Conservation (phyloP, 371 early-diverging fungal species). For the Apophysomyces ossiformis region DNA sequence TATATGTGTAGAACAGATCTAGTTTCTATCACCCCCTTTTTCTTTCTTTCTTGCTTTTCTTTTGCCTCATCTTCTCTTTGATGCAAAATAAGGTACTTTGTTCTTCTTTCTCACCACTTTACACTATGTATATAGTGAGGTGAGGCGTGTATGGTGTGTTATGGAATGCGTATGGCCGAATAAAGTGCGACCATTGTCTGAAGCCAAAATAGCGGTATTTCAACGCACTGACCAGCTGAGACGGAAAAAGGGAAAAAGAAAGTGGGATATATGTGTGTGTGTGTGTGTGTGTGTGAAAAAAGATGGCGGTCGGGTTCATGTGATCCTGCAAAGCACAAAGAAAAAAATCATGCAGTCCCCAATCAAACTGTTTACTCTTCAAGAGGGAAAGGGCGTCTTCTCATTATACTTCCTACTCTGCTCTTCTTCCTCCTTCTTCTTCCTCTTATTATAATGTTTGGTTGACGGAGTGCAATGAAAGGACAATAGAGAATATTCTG, state of each 20-base stretch:
- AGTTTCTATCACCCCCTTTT: too few relatives aligned
- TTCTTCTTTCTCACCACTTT: too few relatives aligned
- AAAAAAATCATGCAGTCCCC: constrained; percentile 1
- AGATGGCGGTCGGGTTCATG: neutral
- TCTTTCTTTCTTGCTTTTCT: too few relatives aligned
- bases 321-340: constrained; percentile 5
- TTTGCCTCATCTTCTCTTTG: too few relatives aligned
- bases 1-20: too few relatives aligned
- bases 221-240: constrained; percentile 12
- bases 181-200: neutral
- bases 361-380: neutral
- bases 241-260: neutral
- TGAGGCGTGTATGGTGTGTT: too few relatives aligned
- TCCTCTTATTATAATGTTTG: neutral
- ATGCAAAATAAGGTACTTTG: too few relatives aligned
- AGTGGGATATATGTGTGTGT: neutral
- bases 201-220: neutral
- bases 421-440: constrained; percentile 6
- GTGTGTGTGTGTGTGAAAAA: neutral
- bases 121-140: too few relatives aligned
- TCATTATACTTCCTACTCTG: neutral
- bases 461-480: neutral
- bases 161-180: neutral
- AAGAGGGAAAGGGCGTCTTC: neutral
- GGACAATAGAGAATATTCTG: too few relatives aligned